phyloP scores from a whole-genome alignment of 2,329 filamentous ascomycete genomes.

The Coniochaeta hoffmannii region DNA sequence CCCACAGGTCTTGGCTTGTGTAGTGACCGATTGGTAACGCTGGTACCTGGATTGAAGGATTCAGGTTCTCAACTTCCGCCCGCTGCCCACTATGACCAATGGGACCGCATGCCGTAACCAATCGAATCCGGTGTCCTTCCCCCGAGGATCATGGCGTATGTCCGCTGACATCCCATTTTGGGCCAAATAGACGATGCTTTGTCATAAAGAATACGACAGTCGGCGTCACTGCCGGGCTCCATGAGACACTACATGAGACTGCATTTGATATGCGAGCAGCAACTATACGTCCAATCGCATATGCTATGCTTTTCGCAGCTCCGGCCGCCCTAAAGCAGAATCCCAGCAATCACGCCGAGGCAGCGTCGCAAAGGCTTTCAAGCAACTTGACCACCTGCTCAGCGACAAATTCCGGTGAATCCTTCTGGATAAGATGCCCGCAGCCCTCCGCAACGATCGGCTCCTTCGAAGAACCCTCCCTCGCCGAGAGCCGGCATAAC shows the following conservation, averaged over 20 bases:
- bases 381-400: conserved; percentile 10
- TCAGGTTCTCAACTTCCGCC: no score
- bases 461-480: conserved; percentile 10
- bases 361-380: not conserved
- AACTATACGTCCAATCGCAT: no score
- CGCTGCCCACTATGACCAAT: no score
- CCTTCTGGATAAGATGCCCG: conserved; percentile 49
- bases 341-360: not conserved
- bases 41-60: no score
- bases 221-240: no score
- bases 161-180: not conserved
- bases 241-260: no score
- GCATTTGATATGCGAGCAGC: no score
- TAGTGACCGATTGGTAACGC: no score
- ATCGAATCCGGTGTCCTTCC: not conserved
- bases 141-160: not conserved
- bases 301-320: no score
- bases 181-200: not conserved
- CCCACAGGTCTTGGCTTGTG: no score
- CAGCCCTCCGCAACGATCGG: conserved; percentile 34
- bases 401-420: conserved; percentile 39
- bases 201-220: not conserved
- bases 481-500: conserved; percentile 33
- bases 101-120: not conserved
- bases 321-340: no score